These are phyloP conservation scores for Spiraea crenata DNA, from an alignment of 331 rosid species.

Conservation along the genomic window DNA sequence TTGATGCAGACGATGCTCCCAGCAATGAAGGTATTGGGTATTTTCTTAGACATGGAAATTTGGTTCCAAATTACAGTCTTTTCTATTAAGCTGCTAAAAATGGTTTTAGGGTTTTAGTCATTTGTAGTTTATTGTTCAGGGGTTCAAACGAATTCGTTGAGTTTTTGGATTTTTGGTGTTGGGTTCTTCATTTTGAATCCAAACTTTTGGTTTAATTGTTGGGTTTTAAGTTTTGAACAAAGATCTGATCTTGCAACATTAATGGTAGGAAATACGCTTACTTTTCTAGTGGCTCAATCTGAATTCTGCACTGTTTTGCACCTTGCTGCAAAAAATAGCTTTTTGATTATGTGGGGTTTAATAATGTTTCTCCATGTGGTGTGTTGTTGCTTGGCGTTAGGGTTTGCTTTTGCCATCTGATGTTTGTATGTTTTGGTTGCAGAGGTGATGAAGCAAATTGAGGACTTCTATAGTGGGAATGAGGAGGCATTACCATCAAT, in stretches of 20 bases:
- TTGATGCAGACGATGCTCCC: slow-evolving; percentile 15
- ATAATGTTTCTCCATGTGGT: too few species aligned
- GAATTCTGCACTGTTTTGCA: not conserved
- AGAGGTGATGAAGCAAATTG: slow-evolving; percentile 66
- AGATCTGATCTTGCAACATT: slow-evolving; percentile 2
- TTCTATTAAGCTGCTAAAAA: too few species aligned
- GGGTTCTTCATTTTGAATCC: not conserved
- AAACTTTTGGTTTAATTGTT: not conserved
- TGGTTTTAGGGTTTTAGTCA: not conserved
- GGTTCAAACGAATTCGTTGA: not conserved
- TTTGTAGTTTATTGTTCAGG: not conserved
- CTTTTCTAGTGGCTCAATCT: not conserved
- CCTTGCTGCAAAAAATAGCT: not conserved
- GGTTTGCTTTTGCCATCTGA: not conserved
- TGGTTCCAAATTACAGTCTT: not conserved
- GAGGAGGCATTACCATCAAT: slow-evolving; percentile 55
- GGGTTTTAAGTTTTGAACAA: not conserved
- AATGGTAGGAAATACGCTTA: not conserved
- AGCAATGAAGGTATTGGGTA: slow-evolving; percentile 28
- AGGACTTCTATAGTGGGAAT: slow-evolving; percentile 55
- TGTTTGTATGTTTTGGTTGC: not conserved
- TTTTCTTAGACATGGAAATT: not conserved
- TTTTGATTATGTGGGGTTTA: not conserved
- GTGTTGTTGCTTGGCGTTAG: not conserved
- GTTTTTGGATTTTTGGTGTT: not conserved